Base-by-base conservation (phyloP, 495 filamentous ascomycete species). In the Geoglossum glabrum region DNA sequence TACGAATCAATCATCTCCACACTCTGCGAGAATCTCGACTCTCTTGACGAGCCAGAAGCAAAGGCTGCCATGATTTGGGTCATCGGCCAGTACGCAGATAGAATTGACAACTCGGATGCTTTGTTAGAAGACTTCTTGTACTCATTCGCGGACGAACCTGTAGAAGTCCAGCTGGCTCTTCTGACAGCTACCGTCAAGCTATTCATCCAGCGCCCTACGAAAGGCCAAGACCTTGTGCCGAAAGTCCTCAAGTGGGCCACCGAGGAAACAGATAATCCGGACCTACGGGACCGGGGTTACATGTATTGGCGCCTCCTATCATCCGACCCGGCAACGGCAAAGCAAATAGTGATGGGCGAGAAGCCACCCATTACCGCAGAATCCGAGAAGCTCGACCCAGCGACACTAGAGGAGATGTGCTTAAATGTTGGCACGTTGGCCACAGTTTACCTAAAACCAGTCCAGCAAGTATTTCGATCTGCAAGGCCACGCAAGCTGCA, bases 41-140 rank as follows among this genome's bases (percentile, higher is more conserved):
- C 87, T 7, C 77, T 99, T 27, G 92, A 99, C 66, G 92, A 99
- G 67, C 92, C 92, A n/a, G 92, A 99, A 66, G 92, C 92, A 40
- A 99, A 97, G 68, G 87, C 90, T 4, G 92, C 92, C n/a, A 90
- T 99, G 79, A 93, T 99, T 61, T 99, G 92, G 92, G 88, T 99
- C 57, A 97, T 99, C 64, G 92, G 92, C 1, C 87, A 99, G 64
- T 99, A 99, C 67, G 93, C 92, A 8, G 86, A 88, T 64, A 82
- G 92, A 19, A 99, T 99, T 63, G 90, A 97, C 61, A 96, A 97
- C 68, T 87, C 85, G 23, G 92, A 97, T 61, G 86, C 82, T 0
- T 76, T 99, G 0, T 78, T 99, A 4, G 92, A 97, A 57, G 92
- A 97, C 64, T 99, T 97, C 68, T 70, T 99, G 26, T 85, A 87